Evolutionary conservation across 768 basidiomycete species (phyloP).

Genomic region (Filobasidium wieringae): DNA sequence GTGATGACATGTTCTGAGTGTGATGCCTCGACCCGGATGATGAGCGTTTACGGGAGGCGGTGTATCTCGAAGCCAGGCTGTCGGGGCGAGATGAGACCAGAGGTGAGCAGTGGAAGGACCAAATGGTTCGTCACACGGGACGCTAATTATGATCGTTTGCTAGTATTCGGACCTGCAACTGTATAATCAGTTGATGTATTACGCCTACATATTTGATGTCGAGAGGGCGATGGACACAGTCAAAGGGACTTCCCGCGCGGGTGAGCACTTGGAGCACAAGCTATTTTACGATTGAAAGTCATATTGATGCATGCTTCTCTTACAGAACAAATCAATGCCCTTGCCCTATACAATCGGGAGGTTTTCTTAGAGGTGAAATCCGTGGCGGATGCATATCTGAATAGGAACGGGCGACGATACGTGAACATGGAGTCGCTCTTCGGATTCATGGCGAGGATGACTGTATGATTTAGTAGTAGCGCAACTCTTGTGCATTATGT

Average conservation of each 20-base stretch:
- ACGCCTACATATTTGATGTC: slow-evolving; percentile 61
- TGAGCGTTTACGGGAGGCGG: slow-evolving; percentile 77
- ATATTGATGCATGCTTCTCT: slow-evolving; percentile 1
- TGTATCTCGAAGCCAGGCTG: slow-evolving; percentile 60
- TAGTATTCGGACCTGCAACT: slow-evolving; percentile 75
- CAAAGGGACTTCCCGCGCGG: slow-evolving; percentile 42
- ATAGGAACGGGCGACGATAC: slow-evolving; percentile 78
- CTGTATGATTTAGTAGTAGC: slow-evolving; percentile 13
- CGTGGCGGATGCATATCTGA: slow-evolving; percentile 66
- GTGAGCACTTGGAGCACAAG: slow-evolving; percentile 25
- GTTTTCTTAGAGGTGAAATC: slow-evolving; percentile 48
- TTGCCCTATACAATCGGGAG: slow-evolving; percentile 46
- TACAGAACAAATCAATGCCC: slow-evolving; percentile 49
- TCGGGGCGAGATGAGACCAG: slow-evolving; percentile 57
- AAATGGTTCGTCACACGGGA: neutral
- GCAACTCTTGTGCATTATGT: neutral
- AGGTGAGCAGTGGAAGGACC: slow-evolving; percentile 46
- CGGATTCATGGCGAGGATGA: slow-evolving; percentile 52
- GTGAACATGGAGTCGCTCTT: slow-evolving; percentile 71
- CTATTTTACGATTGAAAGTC: neutral
- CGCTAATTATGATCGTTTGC: neutral
- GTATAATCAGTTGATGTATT: slow-evolving; percentile 84
- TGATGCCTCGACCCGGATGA: slow-evolving; percentile 72
- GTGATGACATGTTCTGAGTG: slow-evolving; percentile 89
- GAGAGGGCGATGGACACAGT: slow-evolving; percentile 52